These are phyloP conservation scores for Suhomyces bribrorum DNA, from an alignment of 1,139 yeast species.

Conservation along the genomic window DNA sequence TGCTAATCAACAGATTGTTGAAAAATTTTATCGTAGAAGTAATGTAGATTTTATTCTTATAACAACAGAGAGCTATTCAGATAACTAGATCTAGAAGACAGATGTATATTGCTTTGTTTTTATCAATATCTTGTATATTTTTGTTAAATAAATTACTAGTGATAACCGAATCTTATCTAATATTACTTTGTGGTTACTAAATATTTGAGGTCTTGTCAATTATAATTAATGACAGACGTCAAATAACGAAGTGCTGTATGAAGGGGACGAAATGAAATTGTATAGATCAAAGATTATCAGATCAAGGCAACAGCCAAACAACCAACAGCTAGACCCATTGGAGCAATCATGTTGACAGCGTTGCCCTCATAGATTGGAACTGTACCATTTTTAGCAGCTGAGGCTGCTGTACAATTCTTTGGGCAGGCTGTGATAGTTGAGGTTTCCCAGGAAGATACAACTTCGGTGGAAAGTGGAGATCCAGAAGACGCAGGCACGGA, in stretches of 20 bases:
- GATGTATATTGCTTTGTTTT: too few relatives aligned
- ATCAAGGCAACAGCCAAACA: conserved; percentile 39
- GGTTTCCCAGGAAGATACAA: background rate
- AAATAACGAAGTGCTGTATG: conserved; percentile 1
- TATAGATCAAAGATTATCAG: conserved; percentile 16
- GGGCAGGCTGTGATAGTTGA: conserved; percentile 1
- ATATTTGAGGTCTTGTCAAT: background rate
- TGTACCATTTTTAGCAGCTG: conserved; percentile 6
- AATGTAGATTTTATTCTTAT: too few relatives aligned
- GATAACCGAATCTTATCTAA: too few relatives aligned
- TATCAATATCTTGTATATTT: too few relatives aligned
- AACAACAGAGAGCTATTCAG: too few relatives aligned
- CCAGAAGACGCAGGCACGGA: conserved; percentile 4
- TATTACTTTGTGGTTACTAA: too few relatives aligned
- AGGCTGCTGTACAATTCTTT: conserved; percentile 4
- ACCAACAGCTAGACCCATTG: conserved; percentile 39
- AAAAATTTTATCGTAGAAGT: too few relatives aligned
- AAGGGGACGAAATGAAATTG: conserved; percentile 9
- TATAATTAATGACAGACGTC: conserved; percentile 1
- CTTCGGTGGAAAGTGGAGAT: conserved; percentile 1
- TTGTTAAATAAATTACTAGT: too few relatives aligned
- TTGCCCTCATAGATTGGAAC: conserved; percentile 12
- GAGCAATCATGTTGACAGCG: conserved; percentile 24
- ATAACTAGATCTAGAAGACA: too few relatives aligned
- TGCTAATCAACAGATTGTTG: too few relatives aligned